Percentiles rank a stretch among this genome's conserved stretches.
These are phyloP conservation scores for Coemansia sp. DNA, from an alignment of 192 early-diverging fungal genomes.

Conservation along the genomic window DNA sequence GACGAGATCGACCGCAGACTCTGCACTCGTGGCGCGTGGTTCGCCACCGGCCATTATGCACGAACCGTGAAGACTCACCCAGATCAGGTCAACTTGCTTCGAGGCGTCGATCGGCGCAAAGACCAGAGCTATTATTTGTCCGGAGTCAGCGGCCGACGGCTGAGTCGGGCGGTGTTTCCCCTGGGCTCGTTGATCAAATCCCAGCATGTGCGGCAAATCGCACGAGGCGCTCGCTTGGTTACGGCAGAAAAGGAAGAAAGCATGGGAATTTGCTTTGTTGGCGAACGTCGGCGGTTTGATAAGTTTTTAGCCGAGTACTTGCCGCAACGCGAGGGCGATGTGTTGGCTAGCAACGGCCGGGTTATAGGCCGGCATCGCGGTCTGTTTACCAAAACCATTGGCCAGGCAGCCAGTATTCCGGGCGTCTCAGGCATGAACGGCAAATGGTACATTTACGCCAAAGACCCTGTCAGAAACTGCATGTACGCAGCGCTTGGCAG, in stretches of 20 bases:
- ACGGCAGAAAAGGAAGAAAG: slow-evolving; percentile 77
- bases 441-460: slow-evolving; percentile 76
- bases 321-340: slow-evolving; percentile 38
- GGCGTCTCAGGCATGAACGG: slow-evolving; percentile 59
- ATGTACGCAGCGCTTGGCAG: slow-evolving; percentile 69
- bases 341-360: slow-evolving; percentile 46
- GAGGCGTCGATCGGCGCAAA: slow-evolving; percentile 69
- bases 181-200: slow-evolving; percentile 73
- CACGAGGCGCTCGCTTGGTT: slow-evolving; percentile 55
- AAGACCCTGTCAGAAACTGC: slow-evolving; percentile 61
- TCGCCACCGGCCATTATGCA: slow-evolving; percentile 71
- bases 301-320: slow-evolving; percentile 72
- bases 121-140: slow-evolving; percentile 96
- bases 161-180: slow-evolving; percentile 71
- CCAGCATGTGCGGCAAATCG: slow-evolving; percentile 68
- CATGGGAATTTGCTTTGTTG: slow-evolving; percentile 97
- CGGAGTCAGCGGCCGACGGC: slow-evolving; percentile 39
- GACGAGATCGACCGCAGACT: slow-evolving; percentile 41
- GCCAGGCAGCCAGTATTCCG: slow-evolving; percentile 67
- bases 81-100: slow-evolving; percentile 1
- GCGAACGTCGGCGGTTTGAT: slow-evolving; percentile 72
- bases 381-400: slow-evolving; percentile 74
- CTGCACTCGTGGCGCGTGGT: slow-evolving; percentile 28
- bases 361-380: slow-evolving; percentile 59
- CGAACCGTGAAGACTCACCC: neutral